phyloP scores from a whole-genome alignment of 148 eudicot species.

The Amaranthus palmeri region DNA sequence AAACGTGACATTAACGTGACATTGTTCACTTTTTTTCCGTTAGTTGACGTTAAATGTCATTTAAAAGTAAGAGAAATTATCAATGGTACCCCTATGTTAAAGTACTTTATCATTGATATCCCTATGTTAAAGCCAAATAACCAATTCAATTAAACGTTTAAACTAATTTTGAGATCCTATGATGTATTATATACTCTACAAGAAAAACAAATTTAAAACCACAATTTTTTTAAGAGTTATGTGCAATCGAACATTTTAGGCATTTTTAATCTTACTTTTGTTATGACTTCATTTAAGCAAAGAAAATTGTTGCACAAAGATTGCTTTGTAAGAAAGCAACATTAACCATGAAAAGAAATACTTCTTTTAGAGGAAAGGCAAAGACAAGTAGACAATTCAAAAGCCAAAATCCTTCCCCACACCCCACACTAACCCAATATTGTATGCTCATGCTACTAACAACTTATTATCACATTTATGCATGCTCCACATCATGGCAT shows the following conservation, averaged over 20 bases:
- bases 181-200: too few species aligned
- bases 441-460: slow-evolving; percentile 22
- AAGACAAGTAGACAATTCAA: not conserved
- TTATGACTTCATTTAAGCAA: not conserved
- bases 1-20: too few species aligned
- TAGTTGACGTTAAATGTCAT: too few species aligned
- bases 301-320: not conserved
- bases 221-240: not conserved
- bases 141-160: too few species aligned
- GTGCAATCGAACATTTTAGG: too few species aligned
- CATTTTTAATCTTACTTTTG: too few species aligned
- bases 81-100: too few species aligned
- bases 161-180: too few species aligned
- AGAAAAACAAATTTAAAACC: not conserved
- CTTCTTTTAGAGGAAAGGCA: not conserved
- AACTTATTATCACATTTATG: slow-evolving; percentile 19
- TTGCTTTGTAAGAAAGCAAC: not conserved
- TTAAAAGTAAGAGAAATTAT: too few species aligned
- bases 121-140: too few species aligned
- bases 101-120: too few species aligned
- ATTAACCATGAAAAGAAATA: slow-evolving; percentile 2
- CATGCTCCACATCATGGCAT: slow-evolving; percentile 28
- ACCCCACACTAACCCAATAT: slow-evolving; percentile 16
- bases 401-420: slow-evolving; percentile 5
- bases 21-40: too few species aligned